Percentiles rank a stretch among this genome's conserved stretches.
Conservation (phyloP, 352 stramenopile species). For the Globisporangium solare region DNA sequence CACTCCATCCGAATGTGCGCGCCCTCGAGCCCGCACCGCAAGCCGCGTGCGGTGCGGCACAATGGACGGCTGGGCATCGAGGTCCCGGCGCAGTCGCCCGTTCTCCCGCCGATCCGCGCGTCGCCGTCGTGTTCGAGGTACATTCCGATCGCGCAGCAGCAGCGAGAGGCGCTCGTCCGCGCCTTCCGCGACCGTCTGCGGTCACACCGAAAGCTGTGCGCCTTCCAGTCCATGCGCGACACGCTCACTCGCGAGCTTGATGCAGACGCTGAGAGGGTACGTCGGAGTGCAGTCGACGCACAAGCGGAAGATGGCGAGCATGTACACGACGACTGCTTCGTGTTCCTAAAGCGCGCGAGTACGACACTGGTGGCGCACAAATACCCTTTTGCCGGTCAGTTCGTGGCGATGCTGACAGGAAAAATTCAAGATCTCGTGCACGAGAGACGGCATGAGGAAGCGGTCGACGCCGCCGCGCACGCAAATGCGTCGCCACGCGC, state of each 20-base stretch:
- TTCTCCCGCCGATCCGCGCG: constrained; percentile 16
- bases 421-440: constrained; percentile 16
- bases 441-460: constrained; percentile 17
- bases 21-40: constrained; percentile 1
- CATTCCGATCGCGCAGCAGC: constrained; percentile 7
- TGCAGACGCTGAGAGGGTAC: neutral
- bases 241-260: neutral
- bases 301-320: neutral
- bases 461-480: neutral
- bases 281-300: neutral
- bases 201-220: constrained; percentile 12
- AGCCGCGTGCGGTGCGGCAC: constrained; percentile 7
- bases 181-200: constrained; percentile 20
- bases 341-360: constrained; percentile 2
- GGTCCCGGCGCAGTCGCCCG: neutral
- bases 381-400: constrained; percentile 17
- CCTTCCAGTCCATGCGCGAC: constrained; percentile 9
- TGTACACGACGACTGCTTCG: constrained; percentile 15
- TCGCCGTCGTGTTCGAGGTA: neutral
- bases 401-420: constrained; percentile 12
- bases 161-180: constrained; percentile 15
- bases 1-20: neutral
- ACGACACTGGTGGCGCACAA: constrained; percentile 2
- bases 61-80: constrained; percentile 22
- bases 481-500: too few species aligned